A percentile compares a stretch with the other conserved stretches of the same genome.
phyloP scores from a whole-genome alignment of 169 alveolate genomes.

The Plasmodium inui region DNA sequence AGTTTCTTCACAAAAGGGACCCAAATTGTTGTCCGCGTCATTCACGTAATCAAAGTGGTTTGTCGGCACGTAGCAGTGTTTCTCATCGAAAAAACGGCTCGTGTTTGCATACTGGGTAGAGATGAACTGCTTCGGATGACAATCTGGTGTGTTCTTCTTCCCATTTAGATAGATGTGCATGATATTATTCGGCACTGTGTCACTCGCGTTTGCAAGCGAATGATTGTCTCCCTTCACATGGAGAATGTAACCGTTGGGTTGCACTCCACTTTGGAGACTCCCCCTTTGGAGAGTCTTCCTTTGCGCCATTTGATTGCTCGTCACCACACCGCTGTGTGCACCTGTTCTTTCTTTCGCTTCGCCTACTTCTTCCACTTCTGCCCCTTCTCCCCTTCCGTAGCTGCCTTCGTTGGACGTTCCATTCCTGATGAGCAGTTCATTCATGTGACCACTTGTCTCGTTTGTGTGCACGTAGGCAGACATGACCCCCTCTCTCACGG shows the following conservation, averaged over 20 bases:
- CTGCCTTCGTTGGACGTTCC: background rate
- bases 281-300: background rate
- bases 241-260: background rate
- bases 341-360: background rate
- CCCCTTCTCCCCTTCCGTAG: background rate
- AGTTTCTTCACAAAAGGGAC: background rate
- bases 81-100: background rate
- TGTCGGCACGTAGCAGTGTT: background rate
- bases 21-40: background rate
- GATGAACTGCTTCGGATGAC: background rate
- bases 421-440: background rate
- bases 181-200: background rate
- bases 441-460: background rate
- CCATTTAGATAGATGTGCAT: background rate
- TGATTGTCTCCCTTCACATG: background rate
- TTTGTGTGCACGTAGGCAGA: background rate
- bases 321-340: background rate
- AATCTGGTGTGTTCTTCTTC: background rate
- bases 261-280: background rate
- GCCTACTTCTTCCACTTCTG: background rate
- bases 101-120: background rate
- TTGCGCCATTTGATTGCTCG: background rate
- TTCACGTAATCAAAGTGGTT: background rate
- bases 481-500: background rate
- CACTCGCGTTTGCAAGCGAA: background rate